phyloP scores from a whole-genome alignment of 495 filamentous ascomycete genomes.

The Staphylotrichum tortipilum region DNA sequence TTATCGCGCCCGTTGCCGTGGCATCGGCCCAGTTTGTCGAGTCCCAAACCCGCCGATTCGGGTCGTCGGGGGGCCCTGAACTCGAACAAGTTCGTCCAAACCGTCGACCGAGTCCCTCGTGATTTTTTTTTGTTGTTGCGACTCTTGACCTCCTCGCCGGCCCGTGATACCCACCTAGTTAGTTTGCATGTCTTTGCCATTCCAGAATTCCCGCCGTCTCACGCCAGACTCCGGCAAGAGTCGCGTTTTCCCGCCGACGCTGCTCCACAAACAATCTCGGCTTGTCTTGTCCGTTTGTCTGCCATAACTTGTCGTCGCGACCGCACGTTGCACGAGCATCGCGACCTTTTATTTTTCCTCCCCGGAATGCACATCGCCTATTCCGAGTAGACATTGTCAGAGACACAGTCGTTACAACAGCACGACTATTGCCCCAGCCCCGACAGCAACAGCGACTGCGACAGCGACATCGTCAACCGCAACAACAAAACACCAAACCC shows the following conservation, averaged over 20 bases:
- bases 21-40: constrained; percentile 8
- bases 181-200: background rate
- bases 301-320: no score
- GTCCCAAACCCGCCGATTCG: constrained; percentile 3
- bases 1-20: constrained; percentile 17
- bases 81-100: background rate
- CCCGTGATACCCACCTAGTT: background rate
- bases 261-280: constrained; percentile 1
- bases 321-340: no score
- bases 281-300: background rate
- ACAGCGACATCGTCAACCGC: no score
- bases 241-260: no score
- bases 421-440: no score
- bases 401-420: no score
- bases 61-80: background rate
- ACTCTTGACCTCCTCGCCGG: background rate
- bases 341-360: no score
- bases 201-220: background rate
- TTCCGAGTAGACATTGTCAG: no score
- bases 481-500: no score
- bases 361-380: no score
- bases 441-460: no score
- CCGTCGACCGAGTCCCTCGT: background rate
- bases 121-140: background rate
- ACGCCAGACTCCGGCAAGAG: background rate